These are phyloP conservation scores for Pichia exigua DNA, from an alignment of 805 yeast genomes.

Conservation along the genomic window DNA sequence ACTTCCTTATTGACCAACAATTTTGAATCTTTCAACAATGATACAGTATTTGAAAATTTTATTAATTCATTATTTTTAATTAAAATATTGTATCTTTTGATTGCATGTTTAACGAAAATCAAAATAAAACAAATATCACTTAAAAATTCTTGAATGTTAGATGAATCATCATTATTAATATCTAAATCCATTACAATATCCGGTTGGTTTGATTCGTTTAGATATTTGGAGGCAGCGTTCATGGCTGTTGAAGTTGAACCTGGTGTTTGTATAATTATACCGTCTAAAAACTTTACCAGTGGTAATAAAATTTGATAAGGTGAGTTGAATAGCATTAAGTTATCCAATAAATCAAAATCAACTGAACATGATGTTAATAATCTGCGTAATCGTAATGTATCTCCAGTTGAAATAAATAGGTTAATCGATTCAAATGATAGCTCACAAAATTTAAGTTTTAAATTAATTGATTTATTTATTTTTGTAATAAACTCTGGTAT, in stretches of 20 bases:
- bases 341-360: conserved; percentile 34
- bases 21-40: conserved; percentile 3
- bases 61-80: background rate
- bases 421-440: conserved; percentile 27
- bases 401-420: conserved; percentile 33
- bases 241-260: conserved; percentile 9
- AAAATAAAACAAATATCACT: conserved; percentile 60
- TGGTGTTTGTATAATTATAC: conserved; percentile 21
- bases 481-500: conserved; percentile 41
- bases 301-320: conserved; percentile 38
- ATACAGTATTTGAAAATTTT: background rate
- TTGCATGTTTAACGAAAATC: conserved; percentile 31
- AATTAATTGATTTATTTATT: conserved; percentile 39
- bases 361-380: conserved; percentile 44
- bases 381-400: conserved; percentile 38
- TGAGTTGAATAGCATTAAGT: conserved; percentile 33
- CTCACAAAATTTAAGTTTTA: conserved; percentile 34
- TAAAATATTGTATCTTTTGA: conserved; percentile 14
- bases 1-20: background rate
- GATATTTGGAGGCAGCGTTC: conserved; percentile 8
- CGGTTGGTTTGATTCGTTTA: conserved; percentile 14
- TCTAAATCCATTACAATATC: conserved; percentile 23
- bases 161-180: conserved; percentile 51
- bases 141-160: conserved; percentile 49
- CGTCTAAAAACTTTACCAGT: conserved; percentile 46